Evolutionary conservation across 805 yeast genomes (phyloP).

Genomic region (Ascoidea asiatica): DNA sequence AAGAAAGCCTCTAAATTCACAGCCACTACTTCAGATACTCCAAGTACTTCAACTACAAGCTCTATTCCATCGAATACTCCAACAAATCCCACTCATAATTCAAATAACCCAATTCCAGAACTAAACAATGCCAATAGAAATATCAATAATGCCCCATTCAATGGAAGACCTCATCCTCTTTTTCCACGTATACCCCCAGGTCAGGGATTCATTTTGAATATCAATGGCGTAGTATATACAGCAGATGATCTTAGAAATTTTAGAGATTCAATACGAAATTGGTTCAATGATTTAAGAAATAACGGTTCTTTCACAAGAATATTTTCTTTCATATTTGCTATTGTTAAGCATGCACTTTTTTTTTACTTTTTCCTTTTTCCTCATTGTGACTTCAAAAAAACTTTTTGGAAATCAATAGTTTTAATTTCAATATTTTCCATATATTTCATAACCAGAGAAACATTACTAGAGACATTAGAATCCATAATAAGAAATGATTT

Average conservation of each 20-base stretch:
- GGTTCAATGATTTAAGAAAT: background rate
- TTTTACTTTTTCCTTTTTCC: background rate
- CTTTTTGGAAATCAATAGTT: background rate
- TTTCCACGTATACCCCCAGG: no score
- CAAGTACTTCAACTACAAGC: no score
- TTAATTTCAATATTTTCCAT: no score
- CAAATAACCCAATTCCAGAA: background rate
- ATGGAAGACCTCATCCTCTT: background rate
- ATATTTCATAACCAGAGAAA: background rate
- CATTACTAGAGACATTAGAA: background rate
- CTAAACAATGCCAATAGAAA: background rate
- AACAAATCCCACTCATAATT: background rate
- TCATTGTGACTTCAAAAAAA: background rate
- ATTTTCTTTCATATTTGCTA: background rate
- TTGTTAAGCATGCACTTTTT: background rate
- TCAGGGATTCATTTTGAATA: background rate
- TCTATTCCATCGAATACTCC: background rate
- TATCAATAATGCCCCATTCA: background rate
- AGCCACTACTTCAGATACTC: background rate
- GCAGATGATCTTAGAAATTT: background rate
- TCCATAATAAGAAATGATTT: background rate
- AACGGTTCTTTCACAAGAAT: background rate
- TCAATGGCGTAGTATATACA: background rate
- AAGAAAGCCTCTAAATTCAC: background rate
- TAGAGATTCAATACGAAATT: no score